Conservation (phyloP, 2,329 filamentous ascomycete species). For the Xylaria multiplex region DNA sequence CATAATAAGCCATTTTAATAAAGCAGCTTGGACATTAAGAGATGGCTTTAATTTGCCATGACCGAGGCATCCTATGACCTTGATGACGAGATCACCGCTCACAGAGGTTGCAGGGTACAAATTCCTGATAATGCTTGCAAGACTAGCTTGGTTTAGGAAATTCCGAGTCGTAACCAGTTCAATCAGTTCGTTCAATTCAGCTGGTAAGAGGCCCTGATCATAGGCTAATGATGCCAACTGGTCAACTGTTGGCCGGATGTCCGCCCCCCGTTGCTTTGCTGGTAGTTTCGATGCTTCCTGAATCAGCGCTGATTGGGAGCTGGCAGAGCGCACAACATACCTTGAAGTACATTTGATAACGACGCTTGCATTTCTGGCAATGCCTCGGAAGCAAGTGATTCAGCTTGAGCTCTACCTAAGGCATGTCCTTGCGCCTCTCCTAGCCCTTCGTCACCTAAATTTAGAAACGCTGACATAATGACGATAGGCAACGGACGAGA, state of each 20-base stretch:
- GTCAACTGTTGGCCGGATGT: constrained; percentile 72
- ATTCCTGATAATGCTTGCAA: constrained; percentile 74
- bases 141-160: constrained; percentile 79
- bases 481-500: background rate
- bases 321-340: constrained; percentile 31
- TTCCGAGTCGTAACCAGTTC: constrained; percentile 73
- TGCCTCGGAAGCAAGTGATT: constrained; percentile 9
- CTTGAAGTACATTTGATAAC: constrained; percentile 41
- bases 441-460: constrained; percentile 11
- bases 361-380: constrained; percentile 35
- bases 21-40: constrained; percentile 72
- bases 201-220: constrained; percentile 71
- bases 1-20: constrained; percentile 82
- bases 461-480: constrained; percentile 26
- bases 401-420: constrained; percentile 6
- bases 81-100: constrained; percentile 68
- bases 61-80: constrained; percentile 77
- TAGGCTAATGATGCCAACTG: constrained; percentile 71
- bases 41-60: constrained; percentile 80
- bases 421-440: constrained; percentile 11
- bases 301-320: constrained; percentile 15
- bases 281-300: constrained; percentile 66
- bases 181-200: constrained; percentile 70
- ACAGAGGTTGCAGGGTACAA: constrained; percentile 78
- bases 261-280: constrained; percentile 71